Conservation (phyloP, 2,329 filamentous ascomycete species). For the Pseudocercospora vitis region DNA sequence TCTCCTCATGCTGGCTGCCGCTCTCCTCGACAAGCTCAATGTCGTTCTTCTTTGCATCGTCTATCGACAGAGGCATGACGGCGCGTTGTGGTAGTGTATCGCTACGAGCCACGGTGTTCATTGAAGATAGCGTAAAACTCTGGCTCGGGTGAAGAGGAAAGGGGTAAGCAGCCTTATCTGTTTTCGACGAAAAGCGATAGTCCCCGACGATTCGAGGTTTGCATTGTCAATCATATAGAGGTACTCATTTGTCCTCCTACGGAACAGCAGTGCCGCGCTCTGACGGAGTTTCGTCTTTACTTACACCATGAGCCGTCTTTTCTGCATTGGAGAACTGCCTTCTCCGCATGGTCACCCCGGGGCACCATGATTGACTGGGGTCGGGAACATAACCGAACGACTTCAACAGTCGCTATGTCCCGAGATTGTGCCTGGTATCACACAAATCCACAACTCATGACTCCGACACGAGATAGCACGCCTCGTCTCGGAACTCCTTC, state of each 20-base stretch:
- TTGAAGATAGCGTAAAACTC: constrained; percentile 4
- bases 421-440: neutral
- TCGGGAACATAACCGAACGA: neutral
- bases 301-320: neutral
- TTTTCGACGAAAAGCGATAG: neutral
- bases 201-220: neutral
- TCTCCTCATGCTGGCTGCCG: constrained; percentile 14
- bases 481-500: neutral
- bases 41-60: constrained; percentile 24
- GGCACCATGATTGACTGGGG: neutral
- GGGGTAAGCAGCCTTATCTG: neutral
- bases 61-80: constrained; percentile 8
- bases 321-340: neutral
- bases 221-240: constrained; percentile 1
- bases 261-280: constrained; percentile 1
- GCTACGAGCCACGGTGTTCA: neutral
- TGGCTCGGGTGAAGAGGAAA: neutral
- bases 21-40: constrained; percentile 30
- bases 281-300: neutral
- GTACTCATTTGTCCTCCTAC: neutral
- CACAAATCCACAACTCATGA: neutral
- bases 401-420: neutral
- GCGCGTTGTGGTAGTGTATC: neutral
- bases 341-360: constrained; percentile 8
- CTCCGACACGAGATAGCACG: neutral